phyloP scores from a whole-genome alignment of 2,329 filamentous ascomycete species.

The Hymenoscyphus fraxineus region DNA sequence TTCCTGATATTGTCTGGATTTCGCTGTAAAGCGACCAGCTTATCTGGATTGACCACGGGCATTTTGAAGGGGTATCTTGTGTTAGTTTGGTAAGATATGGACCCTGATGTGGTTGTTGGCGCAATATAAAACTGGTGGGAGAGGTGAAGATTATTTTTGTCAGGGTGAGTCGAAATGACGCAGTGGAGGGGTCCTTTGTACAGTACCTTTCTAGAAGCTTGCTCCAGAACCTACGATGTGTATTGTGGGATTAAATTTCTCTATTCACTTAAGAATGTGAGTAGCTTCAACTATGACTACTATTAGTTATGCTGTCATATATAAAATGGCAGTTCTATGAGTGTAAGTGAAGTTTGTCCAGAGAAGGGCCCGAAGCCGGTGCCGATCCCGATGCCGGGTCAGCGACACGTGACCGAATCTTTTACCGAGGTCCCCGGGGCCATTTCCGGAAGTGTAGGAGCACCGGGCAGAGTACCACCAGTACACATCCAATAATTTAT shows the following conservation, averaged over 20 bases:
- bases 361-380: too few relatives aligned
- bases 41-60: slow-evolving; percentile 88
- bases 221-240: neutral
- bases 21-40: slow-evolving; percentile 84
- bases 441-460: too few relatives aligned
- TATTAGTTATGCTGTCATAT: neutral
- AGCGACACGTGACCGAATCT: too few relatives aligned
- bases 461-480: too few relatives aligned
- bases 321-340: neutral
- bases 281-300: neutral
- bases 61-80: slow-evolving; percentile 46
- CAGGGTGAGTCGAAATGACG: neutral
- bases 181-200: neutral
- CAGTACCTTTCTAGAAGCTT: neutral
- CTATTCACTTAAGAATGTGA: neutral
- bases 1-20: slow-evolving; percentile 89
- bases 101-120: neutral
- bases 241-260: neutral
- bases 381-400: too few relatives aligned
- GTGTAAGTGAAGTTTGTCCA: too few relatives aligned
- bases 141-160: neutral
- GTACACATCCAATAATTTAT: too few relatives aligned
- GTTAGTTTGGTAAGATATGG: slow-evolving; percentile 8
- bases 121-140: neutral
- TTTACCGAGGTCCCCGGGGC: too few relatives aligned